phyloP scores from a whole-genome alignment of 495 filamentous ascomycete genomes.

The Zalerion maritima region DNA sequence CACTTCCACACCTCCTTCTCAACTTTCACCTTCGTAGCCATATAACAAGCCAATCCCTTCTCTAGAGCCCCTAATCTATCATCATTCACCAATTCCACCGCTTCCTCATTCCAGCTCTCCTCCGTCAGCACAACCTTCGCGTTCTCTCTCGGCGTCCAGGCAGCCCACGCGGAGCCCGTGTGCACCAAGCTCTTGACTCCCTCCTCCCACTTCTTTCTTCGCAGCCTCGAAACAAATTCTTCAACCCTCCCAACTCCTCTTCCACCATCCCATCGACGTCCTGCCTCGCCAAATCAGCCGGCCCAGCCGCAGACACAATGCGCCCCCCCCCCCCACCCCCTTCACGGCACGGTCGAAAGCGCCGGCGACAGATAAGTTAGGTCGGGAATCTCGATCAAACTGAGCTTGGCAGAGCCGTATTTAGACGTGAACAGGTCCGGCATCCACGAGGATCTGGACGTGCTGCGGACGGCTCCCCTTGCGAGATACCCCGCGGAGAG shows the following conservation, averaged over 20 bases:
- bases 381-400: conserved; percentile 14
- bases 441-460: conserved; percentile 8
- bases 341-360: conserved; percentile 11
- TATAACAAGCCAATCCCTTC: conserved; percentile 18
- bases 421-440: conserved; percentile 9
- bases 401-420: conserved; percentile 12
- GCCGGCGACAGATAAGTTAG: conserved; percentile 9
- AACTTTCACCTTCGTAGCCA: conserved; percentile 21
- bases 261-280: conserved; percentile 13
- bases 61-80: no score
- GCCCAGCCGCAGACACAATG: conserved; percentile 15
- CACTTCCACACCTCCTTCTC: conserved; percentile 23
- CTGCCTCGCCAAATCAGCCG: conserved; percentile 7
- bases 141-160: conserved; percentile 14
- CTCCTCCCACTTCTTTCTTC: conserved; percentile 3
- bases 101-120: conserved; percentile 17
- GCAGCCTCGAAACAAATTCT: conserved; percentile 15
- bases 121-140: conserved; percentile 11
- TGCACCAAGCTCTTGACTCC: conserved; percentile 15
- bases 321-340: conserved; percentile 15
- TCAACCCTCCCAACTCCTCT: conserved; percentile 15
- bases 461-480: conserved; percentile 12
- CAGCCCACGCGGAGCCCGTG: conserved; percentile 19
- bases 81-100: no score
- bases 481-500: conserved; percentile 12